These are phyloP conservation scores for Phytopythium montanum DNA, from an alignment of 352 stramenopile genomes.

Conservation along the genomic window DNA sequence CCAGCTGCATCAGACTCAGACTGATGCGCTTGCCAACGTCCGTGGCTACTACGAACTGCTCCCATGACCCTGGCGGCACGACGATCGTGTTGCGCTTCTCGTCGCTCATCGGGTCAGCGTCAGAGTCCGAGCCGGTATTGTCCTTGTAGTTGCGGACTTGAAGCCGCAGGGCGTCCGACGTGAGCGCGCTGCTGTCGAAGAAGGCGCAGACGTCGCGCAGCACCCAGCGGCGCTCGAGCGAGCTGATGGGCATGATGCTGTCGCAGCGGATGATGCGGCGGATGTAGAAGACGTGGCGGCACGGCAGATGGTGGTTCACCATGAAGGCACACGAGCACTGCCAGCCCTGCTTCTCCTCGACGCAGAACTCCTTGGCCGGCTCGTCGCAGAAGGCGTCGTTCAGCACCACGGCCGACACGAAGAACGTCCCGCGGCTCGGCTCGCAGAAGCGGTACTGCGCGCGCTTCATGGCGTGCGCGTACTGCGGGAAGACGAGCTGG, in stretches of 20 bases:
- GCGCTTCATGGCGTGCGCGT: slow-evolving; percentile 19
- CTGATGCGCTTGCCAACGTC: slow-evolving; percentile 30
- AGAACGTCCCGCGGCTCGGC: slow-evolving; percentile 24
- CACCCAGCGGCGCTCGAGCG: slow-evolving; percentile 25
- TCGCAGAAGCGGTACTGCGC: slow-evolving; percentile 32
- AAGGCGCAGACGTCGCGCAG: slow-evolving; percentile 16
- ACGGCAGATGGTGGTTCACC: slow-evolving; percentile 29
- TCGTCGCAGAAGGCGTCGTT: slow-evolving; percentile 33
- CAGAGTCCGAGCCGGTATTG: background rate
- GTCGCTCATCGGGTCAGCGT: slow-evolving; percentile 6
- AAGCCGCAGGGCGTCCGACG: background rate
- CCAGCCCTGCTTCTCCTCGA: slow-evolving; percentile 26
- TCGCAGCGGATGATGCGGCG: slow-evolving; percentile 29
- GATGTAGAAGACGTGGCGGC: slow-evolving; percentile 31
- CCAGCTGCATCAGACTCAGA: slow-evolving; percentile 30
- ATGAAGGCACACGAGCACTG: slow-evolving; percentile 38
- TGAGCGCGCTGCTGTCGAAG: slow-evolving; percentile 16
- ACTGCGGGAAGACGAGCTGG: slow-evolving; percentile 26
- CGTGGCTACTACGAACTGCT: slow-evolving; percentile 25
- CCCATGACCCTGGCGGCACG: slow-evolving; percentile 20
- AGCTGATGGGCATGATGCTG: slow-evolving; percentile 22
- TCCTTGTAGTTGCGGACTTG: slow-evolving; percentile 1
- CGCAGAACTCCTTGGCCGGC: slow-evolving; percentile 27
- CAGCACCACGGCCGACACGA: slow-evolving; percentile 19
- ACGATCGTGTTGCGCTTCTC: slow-evolving; percentile 12